phyloP scores from a whole-genome alignment of 352 stramenopile species.

The Globisporangium splendens region DNA sequence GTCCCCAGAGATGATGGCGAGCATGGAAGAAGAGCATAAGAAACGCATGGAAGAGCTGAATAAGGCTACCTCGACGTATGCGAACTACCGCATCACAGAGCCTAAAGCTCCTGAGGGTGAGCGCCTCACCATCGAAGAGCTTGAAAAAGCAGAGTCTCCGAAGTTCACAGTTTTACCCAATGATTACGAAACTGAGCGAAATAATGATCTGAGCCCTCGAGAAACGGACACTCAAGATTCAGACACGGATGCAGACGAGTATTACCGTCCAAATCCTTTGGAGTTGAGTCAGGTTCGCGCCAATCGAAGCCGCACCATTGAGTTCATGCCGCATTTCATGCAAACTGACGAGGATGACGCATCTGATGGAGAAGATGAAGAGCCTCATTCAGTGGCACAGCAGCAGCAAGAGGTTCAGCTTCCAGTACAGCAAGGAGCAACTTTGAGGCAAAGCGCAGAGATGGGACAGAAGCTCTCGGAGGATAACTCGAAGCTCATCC shows the following conservation, averaged over 20 bases:
- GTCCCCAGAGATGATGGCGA: constrained; percentile 26
- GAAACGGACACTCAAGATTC: background rate
- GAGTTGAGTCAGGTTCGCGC: constrained; percentile 16
- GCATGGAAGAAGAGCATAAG: constrained; percentile 40
- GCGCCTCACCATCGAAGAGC: background rate
- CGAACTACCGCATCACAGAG: constrained; percentile 7
- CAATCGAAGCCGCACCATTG: constrained; percentile 18
- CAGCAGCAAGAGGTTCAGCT: background rate
- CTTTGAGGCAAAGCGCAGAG: background rate
- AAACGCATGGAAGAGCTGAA: constrained; percentile 35
- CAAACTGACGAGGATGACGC: background rate
- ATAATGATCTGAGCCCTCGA: background rate
- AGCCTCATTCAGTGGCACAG: background rate
- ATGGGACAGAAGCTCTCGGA: too few species aligned
- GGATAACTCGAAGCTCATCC: too few species aligned
- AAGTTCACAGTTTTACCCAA: background rate
- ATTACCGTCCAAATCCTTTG: constrained; percentile 11
- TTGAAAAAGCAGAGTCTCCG: background rate
- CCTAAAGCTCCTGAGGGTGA: constrained; percentile 4
- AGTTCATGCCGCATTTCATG: constrained; percentile 18
- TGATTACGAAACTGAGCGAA: constrained; percentile 1
- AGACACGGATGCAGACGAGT: constrained; percentile 8
- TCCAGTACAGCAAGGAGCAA: background rate
- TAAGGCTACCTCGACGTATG: constrained; percentile 6
- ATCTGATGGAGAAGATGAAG: background rate